Evolutionary conservation across 2,329 filamentous ascomycete genomes (phyloP).

Genomic region (Pseudogymnoascus sp.): DNA sequence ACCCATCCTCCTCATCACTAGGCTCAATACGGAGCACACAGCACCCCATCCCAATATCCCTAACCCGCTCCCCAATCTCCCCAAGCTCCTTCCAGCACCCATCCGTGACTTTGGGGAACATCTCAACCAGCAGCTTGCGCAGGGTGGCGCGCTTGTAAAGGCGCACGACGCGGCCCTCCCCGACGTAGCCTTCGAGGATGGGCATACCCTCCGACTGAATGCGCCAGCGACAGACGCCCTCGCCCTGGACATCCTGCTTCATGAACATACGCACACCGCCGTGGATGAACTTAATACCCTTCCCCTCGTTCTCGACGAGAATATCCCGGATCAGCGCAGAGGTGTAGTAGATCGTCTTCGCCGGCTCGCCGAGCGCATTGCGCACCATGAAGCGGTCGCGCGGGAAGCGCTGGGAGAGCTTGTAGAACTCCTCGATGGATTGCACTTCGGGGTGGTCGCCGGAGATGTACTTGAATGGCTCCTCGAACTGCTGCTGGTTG

Average conservation of each 20-base stretch:
- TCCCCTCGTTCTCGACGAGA: constrained; percentile 77
- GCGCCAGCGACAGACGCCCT: constrained; percentile 84
- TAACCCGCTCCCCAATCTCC: constrained; percentile 80
- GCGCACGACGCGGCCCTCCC: constrained; percentile 66
- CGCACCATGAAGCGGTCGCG: constrained; percentile 91
- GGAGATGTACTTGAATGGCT: constrained; percentile 88
- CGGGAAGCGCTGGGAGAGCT: constrained; percentile 77
- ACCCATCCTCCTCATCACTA: constrained; percentile 55
- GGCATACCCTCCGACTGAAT: constrained; percentile 92
- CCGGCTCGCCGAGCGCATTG: constrained; percentile 79
- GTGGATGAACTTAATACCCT: constrained; percentile 91
- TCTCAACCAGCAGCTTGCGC: constrained; percentile 77
- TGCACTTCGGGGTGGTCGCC: constrained; percentile 68
- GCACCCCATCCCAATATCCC: constrained; percentile 80
- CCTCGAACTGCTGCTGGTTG: constrained; percentile 56
- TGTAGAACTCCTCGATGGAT: constrained; percentile 77
- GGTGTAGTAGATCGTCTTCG: constrained; percentile 96
- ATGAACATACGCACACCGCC: constrained; percentile 98
- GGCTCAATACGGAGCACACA: constrained; percentile 82
- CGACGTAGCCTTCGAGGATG: constrained; percentile 86
- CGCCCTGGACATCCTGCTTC: constrained; percentile 86
- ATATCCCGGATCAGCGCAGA: constrained; percentile 79
- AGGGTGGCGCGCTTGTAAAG: constrained; percentile 75
- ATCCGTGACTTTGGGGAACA: constrained; percentile 85
- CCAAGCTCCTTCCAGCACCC: constrained; percentile 69